Conservation (phyloP, 306 rosid species). For the Castanea sativa region DNA sequence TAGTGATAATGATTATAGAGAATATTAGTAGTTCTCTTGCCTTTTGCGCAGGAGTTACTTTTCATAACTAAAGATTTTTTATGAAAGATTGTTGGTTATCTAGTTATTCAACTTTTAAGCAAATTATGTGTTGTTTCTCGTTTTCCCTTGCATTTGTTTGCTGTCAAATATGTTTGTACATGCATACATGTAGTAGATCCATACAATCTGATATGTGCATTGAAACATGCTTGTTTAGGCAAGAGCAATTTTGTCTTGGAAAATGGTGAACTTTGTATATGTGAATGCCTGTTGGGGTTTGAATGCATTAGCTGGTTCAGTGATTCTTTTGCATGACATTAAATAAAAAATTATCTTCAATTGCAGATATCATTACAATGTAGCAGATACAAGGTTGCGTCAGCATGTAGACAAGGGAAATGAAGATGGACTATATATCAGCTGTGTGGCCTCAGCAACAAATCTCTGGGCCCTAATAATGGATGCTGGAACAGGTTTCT, state of each 20-base stretch:
- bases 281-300: background rate
- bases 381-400: slow-evolving; percentile 75
- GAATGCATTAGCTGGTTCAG: slow-evolving; percentile 16
- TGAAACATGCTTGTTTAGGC: background rate
- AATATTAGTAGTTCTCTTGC: background rate
- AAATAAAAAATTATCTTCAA: slow-evolving; percentile 18
- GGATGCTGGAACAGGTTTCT: slow-evolving; percentile 93
- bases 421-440: slow-evolving; percentile 86
- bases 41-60: background rate
- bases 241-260: background rate
- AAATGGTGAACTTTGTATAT: background rate
- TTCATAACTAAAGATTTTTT: background rate
- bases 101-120: background rate
- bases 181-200: background rate
- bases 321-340: slow-evolving; percentile 26
- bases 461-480: slow-evolving; percentile 89
- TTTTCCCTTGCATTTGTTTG: background rate
- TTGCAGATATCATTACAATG: slow-evolving; percentile 88
- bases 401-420: slow-evolving; percentile 96
- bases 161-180: background rate
- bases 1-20: background rate
- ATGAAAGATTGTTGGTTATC: background rate
- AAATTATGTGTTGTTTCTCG: background rate
- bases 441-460: slow-evolving; percentile 74
- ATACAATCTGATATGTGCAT: background rate